Evolutionary conservation across 2,329 filamentous ascomycete genomes (phyloP), one percentile per base, ranked within the genome.

Genomic region (Lachnellula hyalina): DNA sequence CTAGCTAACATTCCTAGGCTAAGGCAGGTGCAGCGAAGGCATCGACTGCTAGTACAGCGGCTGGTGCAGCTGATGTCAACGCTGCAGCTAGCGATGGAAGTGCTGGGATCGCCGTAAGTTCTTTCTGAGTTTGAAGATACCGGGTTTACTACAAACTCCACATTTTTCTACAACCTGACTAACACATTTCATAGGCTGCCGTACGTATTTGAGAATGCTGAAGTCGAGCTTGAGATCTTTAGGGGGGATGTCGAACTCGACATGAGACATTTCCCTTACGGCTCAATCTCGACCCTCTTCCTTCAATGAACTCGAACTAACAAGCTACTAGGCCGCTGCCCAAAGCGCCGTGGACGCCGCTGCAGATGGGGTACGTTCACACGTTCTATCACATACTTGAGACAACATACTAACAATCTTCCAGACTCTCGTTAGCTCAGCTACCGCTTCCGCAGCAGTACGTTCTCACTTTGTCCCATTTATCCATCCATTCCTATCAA

Each of bases 261-360:
- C 1, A 38, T 7, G 36, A 17, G 36, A 38, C 12, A 15, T n/a
- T n/a, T 17, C 2, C 12, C 9, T 9, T 1, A 5, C 14, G 36
- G n/a, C 36, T 38, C n/a, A 14, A 38, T 7, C 36, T 38, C 36
- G 6, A 17, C 36, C 36, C n/a, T 32, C 15, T 32, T 48, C n/a
- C 28, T 17, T 5, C 28, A 28, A 11, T 17, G 15, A 4, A n/a
- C 15, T 8, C 25, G 34, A 11, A 23, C 32, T 32, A 48, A 12
- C 32, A 36, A 11, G 17, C 19, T 11, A 45, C 14, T 25, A 57
- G 55, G 51, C 55, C 28, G 51, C 51, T 40, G 55, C 54, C 23
- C 32, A 49, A 42, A 50, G 46, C 40, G 54, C 54, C 5, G 54
- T 56, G 1, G 46, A 46, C 11, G 54, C 50, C 8, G 50, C 50